phyloP scores from a whole-genome alignment of 2,329 filamentous ascomycete species.

The Arthrobotrys entomopaga region DNA sequence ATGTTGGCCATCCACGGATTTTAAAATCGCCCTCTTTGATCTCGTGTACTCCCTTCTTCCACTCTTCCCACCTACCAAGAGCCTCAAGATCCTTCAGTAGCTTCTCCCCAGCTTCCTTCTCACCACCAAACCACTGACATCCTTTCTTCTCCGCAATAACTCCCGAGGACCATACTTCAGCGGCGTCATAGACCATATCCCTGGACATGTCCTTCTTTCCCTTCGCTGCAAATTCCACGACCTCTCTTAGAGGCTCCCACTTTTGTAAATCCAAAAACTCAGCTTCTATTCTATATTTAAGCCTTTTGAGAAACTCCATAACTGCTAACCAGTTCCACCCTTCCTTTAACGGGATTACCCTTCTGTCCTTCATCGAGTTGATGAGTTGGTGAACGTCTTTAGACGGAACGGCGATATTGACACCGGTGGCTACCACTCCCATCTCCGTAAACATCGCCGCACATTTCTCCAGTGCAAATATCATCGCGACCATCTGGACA shows the following conservation, averaged over 20 bases:
- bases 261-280: constrained; percentile 37
- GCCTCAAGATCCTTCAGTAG: constrained; percentile 33
- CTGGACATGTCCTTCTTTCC: constrained; percentile 32
- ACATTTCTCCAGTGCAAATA: constrained; percentile 39
- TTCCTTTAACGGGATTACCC: constrained; percentile 19
- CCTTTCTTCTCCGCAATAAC: constrained; percentile 19
- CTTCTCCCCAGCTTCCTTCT: constrained; percentile 2
- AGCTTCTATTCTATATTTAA: constrained; percentile 35
- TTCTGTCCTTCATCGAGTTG: constrained; percentile 5
- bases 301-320: constrained; percentile 31
- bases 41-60: constrained; percentile 27
- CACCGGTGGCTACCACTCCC: constrained; percentile 29
- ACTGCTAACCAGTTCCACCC: constrained; percentile 39
- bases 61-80: constrained; percentile 26
- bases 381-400: constrained; percentile 18
- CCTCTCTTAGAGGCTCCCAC: constrained; percentile 28
- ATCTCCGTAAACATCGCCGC: constrained; percentile 36
- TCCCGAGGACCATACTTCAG: constrained; percentile 21
- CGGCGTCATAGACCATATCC: constrained; percentile 31
- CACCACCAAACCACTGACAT: constrained; percentile 23
- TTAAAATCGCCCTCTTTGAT: constrained; percentile 30
- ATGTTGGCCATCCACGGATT: constrained; percentile 38
- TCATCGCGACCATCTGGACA: constrained; percentile 46
- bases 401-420: constrained; percentile 38
- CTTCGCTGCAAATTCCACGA: constrained; percentile 27